Evolutionary conservation across 2,329 filamentous ascomycete species (phyloP), one percentile per base, ranked within the genome.

Genomic region (Microcyclospora pomicola): DNA sequence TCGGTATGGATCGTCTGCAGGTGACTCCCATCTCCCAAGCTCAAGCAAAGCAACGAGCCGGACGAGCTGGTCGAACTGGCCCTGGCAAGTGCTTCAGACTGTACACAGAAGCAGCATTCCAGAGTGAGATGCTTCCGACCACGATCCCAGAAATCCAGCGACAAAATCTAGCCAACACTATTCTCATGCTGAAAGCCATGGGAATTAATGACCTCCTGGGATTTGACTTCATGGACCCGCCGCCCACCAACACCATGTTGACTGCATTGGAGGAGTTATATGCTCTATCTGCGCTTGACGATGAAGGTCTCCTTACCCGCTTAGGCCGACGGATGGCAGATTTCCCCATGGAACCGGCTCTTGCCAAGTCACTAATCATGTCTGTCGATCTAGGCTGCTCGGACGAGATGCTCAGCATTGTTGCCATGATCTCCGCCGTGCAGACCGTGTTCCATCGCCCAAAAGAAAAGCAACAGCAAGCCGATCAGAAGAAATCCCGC

Each of bases 141-240:
- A 87, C 86, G 0, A 92, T 96, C 24, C 91, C 91, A 1, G 91
- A 96, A 52, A 98, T 98, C 36, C 91, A 98, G 56, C 73, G 91
- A 1, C 85, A 95, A 58, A 98, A 98, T 52, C 57, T 98, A 37
- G 82, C 85, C 0, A 79, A 82, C 49, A 95, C 88, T 0, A 96
- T 98, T 59, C 71, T 98, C 34, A 94, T 95, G 82, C 73, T 98
- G 36, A 98, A 98, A 59, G 91, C 91, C 0, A 96, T 98, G 86
- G 91, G 92, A 2, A 96, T 98, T 60, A 96, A 98, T 55, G 91
- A 98, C 55, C 68, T 98, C 1, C 71, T 98, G 10, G 86, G 93
- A 55, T 98, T 98, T 53, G 88, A 96, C 62, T 98, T 98, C 53
- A 96, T 98, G 88, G 91, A 98, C 53, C 87, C 91, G 0, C 91